Base-by-base conservation (phyloP, 306 rosid species). In the Comarum palustre region DNA sequence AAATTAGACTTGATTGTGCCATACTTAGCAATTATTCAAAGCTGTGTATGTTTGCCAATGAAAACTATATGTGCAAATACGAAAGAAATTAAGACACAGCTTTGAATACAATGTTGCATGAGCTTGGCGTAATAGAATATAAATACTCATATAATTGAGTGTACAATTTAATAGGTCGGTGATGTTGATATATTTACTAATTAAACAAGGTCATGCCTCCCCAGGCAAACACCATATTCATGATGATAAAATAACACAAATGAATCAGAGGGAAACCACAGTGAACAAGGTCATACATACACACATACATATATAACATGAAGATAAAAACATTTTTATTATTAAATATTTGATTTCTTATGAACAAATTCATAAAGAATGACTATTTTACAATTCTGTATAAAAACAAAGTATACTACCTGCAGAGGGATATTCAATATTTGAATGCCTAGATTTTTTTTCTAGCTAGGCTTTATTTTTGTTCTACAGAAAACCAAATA, bases 391-490 rank as follows among this genome's bases (percentile, higher is more conserved):
- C 46, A 24, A 70, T 36, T 69, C 7, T 9, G 16, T 50, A 31
- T 32, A 47, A 47, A 47, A 9, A 47, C 34, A 4, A 15, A 69
- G 38, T 29, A 59, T 59, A 27, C 39, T 29, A 6, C 16, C 1
- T 59, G 39, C 65, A 29, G 39, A 27, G 17, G n/a, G n/a, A n/a
- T n/a, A 13, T 19, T 54, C 11, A 25, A 27, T 6, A 11, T 25
- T 42, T 17, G 41, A 17, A 27, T 68, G 72, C 17, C 15, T 19
- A 42, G 17, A 65, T n/a, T 7, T 1, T 46, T 45, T 45, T 51
- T 51, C 20, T 6, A n/a, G n/a, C 24, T 22, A 55, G 46, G 36
- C 48, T 39, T 71, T 54, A 36, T 52, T 71, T 71, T 38, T 71
- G 38, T 22, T 24, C 2, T 5, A 39, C 4, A 9, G 11, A 62